phyloP scores from a whole-genome alignment of 73 alveolate genomes.

The Durusdinium trenchii region DNA sequence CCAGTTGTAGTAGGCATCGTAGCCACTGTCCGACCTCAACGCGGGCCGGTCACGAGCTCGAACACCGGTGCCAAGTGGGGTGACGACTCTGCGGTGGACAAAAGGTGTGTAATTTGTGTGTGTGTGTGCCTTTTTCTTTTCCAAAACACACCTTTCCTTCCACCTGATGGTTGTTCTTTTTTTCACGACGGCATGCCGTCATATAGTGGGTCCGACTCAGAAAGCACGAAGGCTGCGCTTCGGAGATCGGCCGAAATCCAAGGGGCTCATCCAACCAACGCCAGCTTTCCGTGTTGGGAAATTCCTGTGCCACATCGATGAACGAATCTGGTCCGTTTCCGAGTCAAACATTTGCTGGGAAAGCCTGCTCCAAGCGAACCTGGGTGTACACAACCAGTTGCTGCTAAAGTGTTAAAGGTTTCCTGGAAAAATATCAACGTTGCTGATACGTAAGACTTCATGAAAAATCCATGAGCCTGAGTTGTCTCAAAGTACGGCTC shows the following conservation, averaged over 20 bases:
- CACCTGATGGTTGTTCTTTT: neutral
- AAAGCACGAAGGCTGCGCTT: neutral
- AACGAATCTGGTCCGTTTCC: too few species aligned
- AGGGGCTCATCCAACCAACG: constrained; percentile 43
- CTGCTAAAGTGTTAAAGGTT: too few species aligned
- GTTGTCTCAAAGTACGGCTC: too few species aligned
- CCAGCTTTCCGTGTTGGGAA: constrained; percentile 56
- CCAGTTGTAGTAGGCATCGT: constrained; percentile 33
- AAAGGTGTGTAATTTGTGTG: neutral
- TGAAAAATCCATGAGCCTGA: too few species aligned
- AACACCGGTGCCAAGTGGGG: neutral
- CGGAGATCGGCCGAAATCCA: neutral
- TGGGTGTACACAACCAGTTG: too few species aligned
- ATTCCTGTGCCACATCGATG: too few species aligned
- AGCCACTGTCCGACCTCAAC: constrained; percentile 8
- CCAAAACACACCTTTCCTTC: neutral
- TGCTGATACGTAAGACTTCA: too few species aligned
- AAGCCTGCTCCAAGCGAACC: neutral
- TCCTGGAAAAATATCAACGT: too few species aligned
- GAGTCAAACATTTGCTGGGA: constrained; percentile 1
- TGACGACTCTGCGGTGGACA: neutral
- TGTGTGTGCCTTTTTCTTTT: neutral
- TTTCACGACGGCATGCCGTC: too few species aligned
- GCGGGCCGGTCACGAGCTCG: neutral
- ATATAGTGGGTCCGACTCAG: neutral